Evolutionary conservation across 2,329 filamentous ascomycete species (phyloP).

Genomic region (Nigrospora oryzae): DNA sequence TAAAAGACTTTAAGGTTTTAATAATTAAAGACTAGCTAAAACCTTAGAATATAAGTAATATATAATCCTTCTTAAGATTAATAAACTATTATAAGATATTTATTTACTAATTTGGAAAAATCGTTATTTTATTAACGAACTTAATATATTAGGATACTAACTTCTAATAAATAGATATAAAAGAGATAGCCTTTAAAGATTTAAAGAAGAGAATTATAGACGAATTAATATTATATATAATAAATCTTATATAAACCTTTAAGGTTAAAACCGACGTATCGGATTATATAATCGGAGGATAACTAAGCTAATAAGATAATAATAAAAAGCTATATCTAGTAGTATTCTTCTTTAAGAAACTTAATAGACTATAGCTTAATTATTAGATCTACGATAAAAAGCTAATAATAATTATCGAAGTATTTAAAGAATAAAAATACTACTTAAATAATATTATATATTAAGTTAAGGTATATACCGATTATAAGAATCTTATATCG

Average conservation of each 20-base stretch:
- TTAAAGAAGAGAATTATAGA: not conserved
- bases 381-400: constrained; percentile 26
- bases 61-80: constrained; percentile 21
- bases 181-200: not conserved
- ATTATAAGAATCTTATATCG: constrained; percentile 14
- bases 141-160: not conserved
- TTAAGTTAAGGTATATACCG: constrained; percentile 4
- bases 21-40: constrained; percentile 13
- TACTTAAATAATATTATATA: constrained; percentile 8
- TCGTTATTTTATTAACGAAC: not conserved
- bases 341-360: constrained; percentile 9
- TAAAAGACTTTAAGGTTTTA: constrained; percentile 15
- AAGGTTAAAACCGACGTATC: not conserved
- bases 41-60: constrained; percentile 10
- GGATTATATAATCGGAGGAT: constrained; percentile 2
- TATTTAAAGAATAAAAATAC: constrained; percentile 11
- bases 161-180: not conserved
- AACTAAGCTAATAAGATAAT: not conserved
- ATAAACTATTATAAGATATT: constrained; percentile 21
- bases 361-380: constrained; percentile 11
- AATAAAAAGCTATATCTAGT: constrained; percentile 5
- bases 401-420: constrained; percentile 20
- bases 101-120: no score
- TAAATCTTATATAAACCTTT: not conserved
- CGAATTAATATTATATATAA: not conserved